Evolutionary conservation across 495 filamentous ascomycete genomes (phyloP), one percentile per base, ranked within the genome.

Genomic region (Trichoderma asperelloides): DNA sequence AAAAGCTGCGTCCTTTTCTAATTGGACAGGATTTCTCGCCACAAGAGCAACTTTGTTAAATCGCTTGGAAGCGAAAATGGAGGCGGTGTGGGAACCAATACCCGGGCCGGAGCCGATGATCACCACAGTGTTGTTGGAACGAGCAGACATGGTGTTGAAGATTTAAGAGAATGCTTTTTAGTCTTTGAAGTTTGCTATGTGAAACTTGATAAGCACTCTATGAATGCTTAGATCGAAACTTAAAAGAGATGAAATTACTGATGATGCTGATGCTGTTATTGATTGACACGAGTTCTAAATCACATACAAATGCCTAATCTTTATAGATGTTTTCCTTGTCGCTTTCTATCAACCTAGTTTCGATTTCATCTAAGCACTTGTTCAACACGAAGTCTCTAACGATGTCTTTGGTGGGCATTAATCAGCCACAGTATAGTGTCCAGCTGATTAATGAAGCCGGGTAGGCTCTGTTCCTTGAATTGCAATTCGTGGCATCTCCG

Each of bases 71-170:
- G 78, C 75, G 69, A 80, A 82, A 25, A 74, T 66, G 0, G 71
- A 40, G n/a, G 77, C 69, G 4, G 75, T 70, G 43, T 74, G 66
- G 57, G 72, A 70, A 40, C 78, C 78, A 62, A 82, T 79, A 43
- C 79, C 78, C 2, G 78, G 76, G 11, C 78, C 79, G 18, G 76
- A 72, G 66, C 79, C 79, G 67, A 82, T 72, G 39, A 80, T 69
- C 21, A 78, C 64, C 41, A 78, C 65, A 28, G 71, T 69, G 55
- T 60, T 60, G 27, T 60, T 60, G 2, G 55, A 60, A 5, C 55
- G 55, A 30, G 23, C 27, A 60, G 55, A 12, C 55, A 60, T 60
- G 8, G 55, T 60, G 55, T 21, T 28, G 23, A 25, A 12, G n/a
- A 13, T 47, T 11, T n/a, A 47, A 11, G 43, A 47, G 16, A 16